Evolutionary conservation across 2,329 filamentous ascomycete species (phyloP).

Genomic region (Sporothrix pallida): DNA sequence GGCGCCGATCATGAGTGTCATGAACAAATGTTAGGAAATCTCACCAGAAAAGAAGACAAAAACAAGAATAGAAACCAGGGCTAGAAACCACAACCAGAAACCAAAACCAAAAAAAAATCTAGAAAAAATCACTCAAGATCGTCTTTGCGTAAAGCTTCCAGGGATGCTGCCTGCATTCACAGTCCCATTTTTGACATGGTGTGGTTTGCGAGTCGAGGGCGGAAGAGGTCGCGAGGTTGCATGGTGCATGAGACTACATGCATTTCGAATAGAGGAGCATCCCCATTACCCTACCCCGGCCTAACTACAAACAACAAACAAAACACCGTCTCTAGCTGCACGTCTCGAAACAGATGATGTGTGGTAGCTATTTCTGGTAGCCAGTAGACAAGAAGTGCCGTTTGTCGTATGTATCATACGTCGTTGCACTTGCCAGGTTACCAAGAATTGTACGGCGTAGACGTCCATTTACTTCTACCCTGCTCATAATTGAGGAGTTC

Average conservation of each 20-base stretch:
- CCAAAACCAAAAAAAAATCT: too few relatives aligned
- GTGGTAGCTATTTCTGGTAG: too few relatives aligned
- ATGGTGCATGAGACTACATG: not conserved
- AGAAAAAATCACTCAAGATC: not conserved
- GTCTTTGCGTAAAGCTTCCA: not conserved
- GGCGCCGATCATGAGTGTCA: not conserved
- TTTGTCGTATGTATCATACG: too few relatives aligned
- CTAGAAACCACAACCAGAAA: too few relatives aligned
- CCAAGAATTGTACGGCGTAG: too few relatives aligned
- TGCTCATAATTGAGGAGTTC: too few relatives aligned
- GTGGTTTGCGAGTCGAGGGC: too few relatives aligned
- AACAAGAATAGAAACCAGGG: too few relatives aligned
- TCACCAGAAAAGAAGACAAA: not conserved
- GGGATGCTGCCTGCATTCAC: not conserved
- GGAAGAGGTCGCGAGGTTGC: too few relatives aligned
- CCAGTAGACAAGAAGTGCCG: too few relatives aligned
- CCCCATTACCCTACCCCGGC: not conserved
- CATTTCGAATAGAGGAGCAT: not conserved
- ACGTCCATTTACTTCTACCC: too few relatives aligned
- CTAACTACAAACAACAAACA: not conserved
- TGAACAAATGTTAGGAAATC: not conserved
- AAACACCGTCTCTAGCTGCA: not conserved
- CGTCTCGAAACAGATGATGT: conserved; percentile 6
- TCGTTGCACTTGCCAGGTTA: too few relatives aligned
- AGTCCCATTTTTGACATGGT: not conserved